Evolutionary conservation across 805 yeast species (phyloP), one percentile per base, ranked within the genome.

Genomic region (Barnettozyma siamensis): DNA sequence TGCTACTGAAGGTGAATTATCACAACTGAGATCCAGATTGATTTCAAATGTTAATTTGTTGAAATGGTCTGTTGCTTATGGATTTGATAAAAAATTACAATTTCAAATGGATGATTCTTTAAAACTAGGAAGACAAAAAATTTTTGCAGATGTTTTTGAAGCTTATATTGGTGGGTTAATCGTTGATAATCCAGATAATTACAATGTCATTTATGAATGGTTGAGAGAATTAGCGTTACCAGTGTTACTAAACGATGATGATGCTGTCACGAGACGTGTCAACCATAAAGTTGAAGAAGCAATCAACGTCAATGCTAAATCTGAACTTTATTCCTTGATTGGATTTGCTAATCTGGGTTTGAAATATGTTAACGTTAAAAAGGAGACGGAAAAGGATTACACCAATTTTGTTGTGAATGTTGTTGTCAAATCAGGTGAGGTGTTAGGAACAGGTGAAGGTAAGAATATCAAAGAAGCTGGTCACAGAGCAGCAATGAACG

Each of bases 121-220:
- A 12, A 67, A 72, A 40, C 64, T 66, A 27, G 85, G 86, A 8
- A 76, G 72, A 44, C 74, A 74, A 48, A 93, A 93, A 57, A 66
- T 84, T 4, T 74, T 73, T 54, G 96, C 98, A 0, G 99, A 91
- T 67, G 78, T 84, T 0, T 86, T 91, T 58, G 99, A 93, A 63
- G 96, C 98, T 0, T 91, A 91, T 51, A 72, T 93, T 35, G 98
- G 96, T 7, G 99, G 94, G 0, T 61, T 91, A 26, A 72, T 73
- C 7, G 67, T 76, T 18, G 94, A 85, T 47, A 66, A 73, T 33
- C 62, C 66, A 18, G 56, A 60, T 15, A 74, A 78, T 45, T 64
- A 73, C 37, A 58, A 65, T 2, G 69, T 61, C 18, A 71, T 83
- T 7, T 71, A 72, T 48, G 60, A 66, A 11, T 84, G 91, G 91